Percentiles rank a stretch among this genome's conserved stretches.
These are phyloP conservation scores for Fusarium fracticaudum DNA, from an alignment of 2,329 filamentous ascomycete genomes.

Conservation along the genomic window DNA sequence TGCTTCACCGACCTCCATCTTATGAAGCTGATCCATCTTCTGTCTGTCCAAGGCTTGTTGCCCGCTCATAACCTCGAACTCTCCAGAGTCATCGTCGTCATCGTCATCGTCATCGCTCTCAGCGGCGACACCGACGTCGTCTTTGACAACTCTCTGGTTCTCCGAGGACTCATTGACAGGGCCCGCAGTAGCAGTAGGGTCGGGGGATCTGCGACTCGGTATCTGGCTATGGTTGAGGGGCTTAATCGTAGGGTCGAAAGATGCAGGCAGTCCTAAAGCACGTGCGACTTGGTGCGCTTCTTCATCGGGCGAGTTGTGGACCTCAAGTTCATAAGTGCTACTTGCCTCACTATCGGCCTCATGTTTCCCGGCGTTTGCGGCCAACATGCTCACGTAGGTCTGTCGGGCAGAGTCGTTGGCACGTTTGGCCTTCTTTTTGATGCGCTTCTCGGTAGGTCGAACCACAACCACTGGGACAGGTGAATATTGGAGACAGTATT, in stretches of 20 bases:
- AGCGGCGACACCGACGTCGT: conserved; percentile 46
- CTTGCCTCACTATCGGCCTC: conserved; percentile 66
- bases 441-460: conserved; percentile 83
- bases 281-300: conserved; percentile 73
- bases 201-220: conserved; percentile 18
- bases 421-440: conserved; percentile 90
- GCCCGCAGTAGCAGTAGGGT: conserved; percentile 23
- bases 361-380: conserved; percentile 66
- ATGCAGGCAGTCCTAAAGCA: conserved; percentile 69
- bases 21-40: conserved; percentile 63
- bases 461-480: conserved; percentile 94
- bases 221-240: conserved; percentile 53
- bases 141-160: conserved; percentile 36
- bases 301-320: conserved; percentile 65
- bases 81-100: conserved; percentile 52
- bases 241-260: conserved; percentile 72
- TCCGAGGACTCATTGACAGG: conserved; percentile 25
- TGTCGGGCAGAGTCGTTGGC: conserved; percentile 78
- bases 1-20: conserved; percentile 69
- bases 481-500: conserved; percentile 93
- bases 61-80: conserved; percentile 58
- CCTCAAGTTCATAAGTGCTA: conserved; percentile 64
- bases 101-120: conserved; percentile 52
- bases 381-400: conserved; percentile 81
- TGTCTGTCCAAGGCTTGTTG: conserved; percentile 55